These are phyloP conservation scores for Lecanicillium sp. DNA, from an alignment of 2,329 filamentous ascomycete genomes.

Conservation along the genomic window DNA sequence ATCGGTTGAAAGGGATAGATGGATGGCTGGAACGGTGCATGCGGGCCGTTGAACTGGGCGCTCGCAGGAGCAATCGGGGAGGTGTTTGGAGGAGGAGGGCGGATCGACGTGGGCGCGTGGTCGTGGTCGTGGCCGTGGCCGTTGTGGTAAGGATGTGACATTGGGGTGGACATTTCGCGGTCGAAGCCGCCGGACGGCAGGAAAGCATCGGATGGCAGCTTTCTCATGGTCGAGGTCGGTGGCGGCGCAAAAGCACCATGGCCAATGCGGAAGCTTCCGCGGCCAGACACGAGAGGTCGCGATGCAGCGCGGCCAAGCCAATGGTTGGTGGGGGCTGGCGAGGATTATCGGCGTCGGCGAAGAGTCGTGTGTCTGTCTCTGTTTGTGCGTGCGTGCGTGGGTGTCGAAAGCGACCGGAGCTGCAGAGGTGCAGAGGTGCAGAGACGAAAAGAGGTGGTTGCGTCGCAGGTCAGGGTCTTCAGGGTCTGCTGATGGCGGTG, in stretches of 20 bases:
- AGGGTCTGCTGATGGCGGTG: too few species aligned
- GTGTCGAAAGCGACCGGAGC: too few species aligned
- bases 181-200: conserved; percentile 31
- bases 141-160: conserved; percentile 16
- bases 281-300: too few species aligned
- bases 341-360: too few species aligned
- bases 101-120: conserved; percentile 23
- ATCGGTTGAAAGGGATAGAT: conserved; percentile 23
- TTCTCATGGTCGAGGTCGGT: conserved; percentile 25
- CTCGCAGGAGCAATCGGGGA: conserved; percentile 16
- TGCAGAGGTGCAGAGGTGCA: too few species aligned
- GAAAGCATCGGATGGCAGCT: conserved; percentile 33
- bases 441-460: too few species aligned
- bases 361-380: too few species aligned
- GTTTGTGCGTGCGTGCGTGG: too few species aligned
- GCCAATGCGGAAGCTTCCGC: conserved; percentile 2
- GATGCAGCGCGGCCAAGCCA: too few species aligned
- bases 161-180: conserved; percentile 19
- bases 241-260: conserved; percentile 2
- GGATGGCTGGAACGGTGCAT: conserved; percentile 7
- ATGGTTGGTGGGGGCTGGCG: too few species aligned
- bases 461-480: too few species aligned
- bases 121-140: conserved; percentile 18
- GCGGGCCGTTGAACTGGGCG: too few species aligned
- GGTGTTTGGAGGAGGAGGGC: conserved; percentile 23